phyloP scores from a whole-genome alignment of 2,329 filamentous ascomycete species.

The Fusarium sarcochroum region DNA sequence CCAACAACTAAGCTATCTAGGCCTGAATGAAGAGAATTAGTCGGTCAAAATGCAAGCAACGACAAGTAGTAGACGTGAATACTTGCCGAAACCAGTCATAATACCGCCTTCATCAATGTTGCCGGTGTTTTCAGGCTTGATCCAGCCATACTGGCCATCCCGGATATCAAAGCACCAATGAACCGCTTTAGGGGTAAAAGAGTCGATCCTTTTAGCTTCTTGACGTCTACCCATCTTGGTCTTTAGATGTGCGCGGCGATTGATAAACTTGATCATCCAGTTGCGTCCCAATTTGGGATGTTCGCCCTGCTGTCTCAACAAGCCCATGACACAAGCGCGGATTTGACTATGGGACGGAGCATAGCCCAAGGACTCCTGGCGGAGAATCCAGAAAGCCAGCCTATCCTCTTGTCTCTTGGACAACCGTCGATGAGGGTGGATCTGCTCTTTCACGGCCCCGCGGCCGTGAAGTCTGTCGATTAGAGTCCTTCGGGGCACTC shows the following conservation, averaged over 20 bases:
- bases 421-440: too few relatives aligned
- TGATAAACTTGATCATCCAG: too few relatives aligned
- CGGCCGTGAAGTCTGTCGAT: too few relatives aligned
- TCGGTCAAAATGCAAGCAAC: too few relatives aligned
- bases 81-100: conserved; percentile 9
- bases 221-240: conserved; percentile 14
- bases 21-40: too few relatives aligned
- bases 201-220: conserved; percentile 12
- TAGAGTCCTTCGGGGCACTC: too few relatives aligned
- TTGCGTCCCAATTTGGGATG: too few relatives aligned
- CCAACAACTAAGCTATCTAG: conserved; percentile 14
- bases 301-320: too few relatives aligned
- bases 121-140: conserved; percentile 18
- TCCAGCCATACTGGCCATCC: conserved; percentile 9
- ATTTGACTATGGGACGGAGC: conserved; percentile 21
- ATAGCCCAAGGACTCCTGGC: conserved; percentile 12
- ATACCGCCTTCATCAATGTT: conserved; percentile 17
- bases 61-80: background rate
- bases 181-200: conserved; percentile 16
- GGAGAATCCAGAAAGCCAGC: too few relatives aligned
- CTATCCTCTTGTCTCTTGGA: too few relatives aligned
- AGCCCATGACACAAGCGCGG: conserved; percentile 1
- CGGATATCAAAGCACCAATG: conserved; percentile 21
- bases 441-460: too few relatives aligned
- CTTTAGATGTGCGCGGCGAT: background rate